These are phyloP conservation scores for Ophiostoma novo-ulmi DNA, from an alignment of 2,329 filamentous ascomycete genomes.

Conservation along the genomic window DNA sequence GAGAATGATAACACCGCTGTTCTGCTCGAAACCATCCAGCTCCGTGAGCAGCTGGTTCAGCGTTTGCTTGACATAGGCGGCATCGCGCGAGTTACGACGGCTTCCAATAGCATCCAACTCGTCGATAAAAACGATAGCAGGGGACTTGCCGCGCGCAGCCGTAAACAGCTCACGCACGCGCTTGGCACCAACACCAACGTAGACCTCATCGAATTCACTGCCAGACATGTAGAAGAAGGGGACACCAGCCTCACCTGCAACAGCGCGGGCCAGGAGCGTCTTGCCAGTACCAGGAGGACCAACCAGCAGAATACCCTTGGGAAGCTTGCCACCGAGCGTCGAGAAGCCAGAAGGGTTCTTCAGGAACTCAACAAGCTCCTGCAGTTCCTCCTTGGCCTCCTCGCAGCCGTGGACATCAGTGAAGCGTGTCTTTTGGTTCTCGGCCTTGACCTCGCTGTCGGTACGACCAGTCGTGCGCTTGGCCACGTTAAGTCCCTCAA, in stretches of 20 bases:
- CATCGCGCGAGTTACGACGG: constrained; percentile 86
- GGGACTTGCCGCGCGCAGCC: constrained; percentile 36
- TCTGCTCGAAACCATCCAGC: constrained; percentile 93
- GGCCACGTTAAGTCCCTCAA: constrained; percentile 74
- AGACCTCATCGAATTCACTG: constrained; percentile 96
- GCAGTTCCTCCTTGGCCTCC: constrained; percentile 95
- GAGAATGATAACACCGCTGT: constrained; percentile 89
- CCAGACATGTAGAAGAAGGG: constrained; percentile 99
- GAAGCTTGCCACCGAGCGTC: constrained; percentile 89
- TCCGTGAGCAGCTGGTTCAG: constrained; percentile 96
- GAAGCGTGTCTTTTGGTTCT: constrained; percentile 88
- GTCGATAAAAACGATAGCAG: constrained; percentile 73
- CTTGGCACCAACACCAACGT: constrained; percentile 76
- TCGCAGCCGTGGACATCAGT: constrained; percentile 94
- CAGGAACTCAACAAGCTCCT: constrained; percentile 94
- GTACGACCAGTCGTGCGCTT: constrained; percentile 69
- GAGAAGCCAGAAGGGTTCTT: constrained; percentile 91
- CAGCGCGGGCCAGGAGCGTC: constrained; percentile 88
- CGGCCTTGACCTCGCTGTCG: constrained; percentile 79
- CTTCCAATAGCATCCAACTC: constrained; percentile 90
- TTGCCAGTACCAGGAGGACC: constrained; percentile 97
- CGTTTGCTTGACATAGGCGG: constrained; percentile 93
- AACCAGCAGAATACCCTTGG: constrained; percentile 91
- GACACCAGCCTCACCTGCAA: constrained; percentile 93
- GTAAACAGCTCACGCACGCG: constrained; percentile 65